Percentiles rank a stretch among this genome's conserved stretches.
Evolutionary conservation across 2,329 filamentous ascomycete species (phyloP).

Genomic region (Trichoderma sp.): DNA sequence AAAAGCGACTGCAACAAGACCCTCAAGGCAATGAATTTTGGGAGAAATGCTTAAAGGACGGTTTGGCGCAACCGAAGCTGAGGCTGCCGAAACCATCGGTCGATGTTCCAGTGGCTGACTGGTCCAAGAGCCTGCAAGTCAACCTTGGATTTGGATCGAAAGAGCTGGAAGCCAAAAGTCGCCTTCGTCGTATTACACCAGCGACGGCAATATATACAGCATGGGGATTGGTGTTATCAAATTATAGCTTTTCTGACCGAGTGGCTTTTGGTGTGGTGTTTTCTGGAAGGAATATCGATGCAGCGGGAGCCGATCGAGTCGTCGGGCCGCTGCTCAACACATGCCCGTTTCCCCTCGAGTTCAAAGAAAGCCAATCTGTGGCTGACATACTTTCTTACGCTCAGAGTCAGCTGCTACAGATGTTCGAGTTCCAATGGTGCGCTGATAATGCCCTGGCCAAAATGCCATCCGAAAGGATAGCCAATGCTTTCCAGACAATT

Average conservation of each 20-base stretch:
- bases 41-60: neutral
- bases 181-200: neutral
- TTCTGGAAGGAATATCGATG: neutral
- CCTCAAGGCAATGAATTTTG: neutral
- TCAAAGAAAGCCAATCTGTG: neutral
- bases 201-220: neutral
- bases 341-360: neutral
- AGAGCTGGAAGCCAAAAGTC: neutral
- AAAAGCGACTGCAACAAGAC: neutral
- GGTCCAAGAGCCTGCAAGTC: neutral
- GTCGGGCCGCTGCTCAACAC: neutral
- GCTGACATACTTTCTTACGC: neutral
- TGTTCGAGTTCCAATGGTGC: neutral
- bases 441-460: neutral
- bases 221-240: neutral
- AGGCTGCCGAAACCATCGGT: neutral
- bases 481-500: neutral
- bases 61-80: neutral
- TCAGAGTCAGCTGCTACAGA: neutral
- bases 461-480: neutral
- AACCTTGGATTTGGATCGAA: neutral
- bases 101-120: neutral
- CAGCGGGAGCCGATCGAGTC: neutral
- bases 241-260: neutral
- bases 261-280: neutral